Evolutionary conservation across 106 monocot genomes (phyloP), one percentile per base, ranked within the genome.

Genomic region (Gastrodia elata): DNA sequence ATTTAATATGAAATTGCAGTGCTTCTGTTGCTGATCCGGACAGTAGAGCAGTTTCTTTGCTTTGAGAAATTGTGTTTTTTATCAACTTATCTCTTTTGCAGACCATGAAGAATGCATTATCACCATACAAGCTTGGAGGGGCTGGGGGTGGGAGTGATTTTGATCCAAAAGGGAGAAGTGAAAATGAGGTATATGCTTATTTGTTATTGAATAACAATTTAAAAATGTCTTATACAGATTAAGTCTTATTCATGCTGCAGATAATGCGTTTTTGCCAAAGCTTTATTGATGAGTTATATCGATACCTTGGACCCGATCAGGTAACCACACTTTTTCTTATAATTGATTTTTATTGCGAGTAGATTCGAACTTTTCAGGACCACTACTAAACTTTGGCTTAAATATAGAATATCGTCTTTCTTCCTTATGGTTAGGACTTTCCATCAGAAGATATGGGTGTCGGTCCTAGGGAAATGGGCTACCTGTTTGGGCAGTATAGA

Each of bases 391-490:
- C 52, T 20, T 37, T 25, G 65, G 34, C 20, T 46, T 61, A 68
- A 71, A 75, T 52, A 38, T 48, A 33, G 20, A 65, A 65, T 74
- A 22, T 49, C 33, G 33, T 72, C 39, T 73, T 73, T 73, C 39
- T 79, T 67, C 72, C 48, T 68, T 58, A 64, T 82, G 44, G 27
- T 59, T 82, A 98, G 98, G 98, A 98, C 86, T 91, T 98, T 81
- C 98, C 98, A 74, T 80, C 88, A 67, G 98, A 98, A 79, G 98
- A 98, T 75, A 84, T 93, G 76, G 98, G 98, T 78, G 98, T 98
- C 68, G 98, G 98, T 33, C 98, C 98, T 39, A 91, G 87, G 73
- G 98, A 98, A 93, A 98, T 98, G 98, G 98, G 98, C 7, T 98
- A 79, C 55, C 87, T 98, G 49, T 98, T 98, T 89, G 98, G 98